Evolutionary conservation across 495 filamentous ascomycete species (phyloP), one percentile per base, ranked within the genome.

Genomic region (Neurospora cerealis): DNA sequence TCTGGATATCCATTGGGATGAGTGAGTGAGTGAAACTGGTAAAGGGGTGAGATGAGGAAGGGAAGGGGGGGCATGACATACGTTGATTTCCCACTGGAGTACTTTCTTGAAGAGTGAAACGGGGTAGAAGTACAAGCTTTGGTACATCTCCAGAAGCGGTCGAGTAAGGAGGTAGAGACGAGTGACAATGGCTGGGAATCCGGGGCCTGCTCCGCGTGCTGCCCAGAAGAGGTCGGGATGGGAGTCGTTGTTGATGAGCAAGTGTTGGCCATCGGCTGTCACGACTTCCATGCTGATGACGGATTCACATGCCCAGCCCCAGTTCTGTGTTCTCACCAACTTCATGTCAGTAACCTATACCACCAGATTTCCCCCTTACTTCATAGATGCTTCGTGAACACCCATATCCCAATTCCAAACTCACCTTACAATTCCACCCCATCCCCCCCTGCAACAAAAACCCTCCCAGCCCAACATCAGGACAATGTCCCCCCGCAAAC

Each of bases 381-480:
- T 13, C 38, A 40, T 40, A 4, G 34, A 34, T 34, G 34, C 9
- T 48, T 66, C 19, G 28, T 62, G 17, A 62, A 69, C 19, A 69
- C 19, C 4, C 44, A 44, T 21, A 7, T 38, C 36, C 15, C 44
- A 10, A 17, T 24, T 0, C 5, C 75, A 77, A n/a, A 73, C 85
- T 82, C 41, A 76, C 74, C 70, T 81, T 81, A 73, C 85, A 87
- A 73, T 87, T 87, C 86, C 87, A 89, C 5, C 86, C 86, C 85
- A 87, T 87, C 0, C 87, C 87, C 5, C 87, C 87, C 70, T 88
- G 86, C 8, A 88, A 75, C 38, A 88, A 75, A 72, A 88, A 89
- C 0, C 87, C 87, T 6, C 87, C 87, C 11, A 89, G 72, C 2
- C 86, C 87, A 32, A 89, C 87, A 76, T 88, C 86, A 6, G 87